These are phyloP conservation scores for Candida railenensis DNA, from an alignment of 805 yeast species.

Conservation along the genomic window DNA sequence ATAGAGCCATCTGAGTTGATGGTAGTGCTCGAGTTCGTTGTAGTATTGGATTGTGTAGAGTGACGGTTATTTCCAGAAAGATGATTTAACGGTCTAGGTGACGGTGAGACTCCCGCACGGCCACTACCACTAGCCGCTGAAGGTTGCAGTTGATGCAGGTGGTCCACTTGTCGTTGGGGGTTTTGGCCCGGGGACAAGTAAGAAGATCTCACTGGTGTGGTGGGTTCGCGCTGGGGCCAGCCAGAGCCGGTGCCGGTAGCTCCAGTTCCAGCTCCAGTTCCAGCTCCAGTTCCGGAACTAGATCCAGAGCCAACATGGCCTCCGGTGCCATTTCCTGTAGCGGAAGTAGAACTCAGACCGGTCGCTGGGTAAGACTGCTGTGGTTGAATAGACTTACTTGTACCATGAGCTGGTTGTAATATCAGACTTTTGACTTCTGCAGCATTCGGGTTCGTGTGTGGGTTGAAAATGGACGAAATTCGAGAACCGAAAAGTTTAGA, in stretches of 20 bases:
- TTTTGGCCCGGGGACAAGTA: neutral
- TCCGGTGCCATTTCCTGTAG: neutral
- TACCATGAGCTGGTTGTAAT: neutral
- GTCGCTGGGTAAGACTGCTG: neutral
- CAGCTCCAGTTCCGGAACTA: neutral
- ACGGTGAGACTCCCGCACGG: constrained; percentile 2
- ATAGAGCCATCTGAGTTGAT: neutral
- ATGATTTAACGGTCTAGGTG: neutral
- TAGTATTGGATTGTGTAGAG: neutral
- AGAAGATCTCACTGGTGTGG: neutral
- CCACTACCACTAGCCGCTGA: neutral
- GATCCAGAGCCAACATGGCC: neutral
- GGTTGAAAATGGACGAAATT: constrained; percentile 6
- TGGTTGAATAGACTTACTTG: neutral
- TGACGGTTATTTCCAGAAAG: neutral
- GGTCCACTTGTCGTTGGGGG: constrained; percentile 1
- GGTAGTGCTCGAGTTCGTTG: constrained; percentile 1
- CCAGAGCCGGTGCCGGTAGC: neutral
- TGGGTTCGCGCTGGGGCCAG: neutral
- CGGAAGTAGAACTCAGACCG: neutral
- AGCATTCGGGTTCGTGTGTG: constrained; percentile 3
- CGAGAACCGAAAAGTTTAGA: constrained; percentile 6
- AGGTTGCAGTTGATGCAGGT: neutral
- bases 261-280: constrained; percentile 3
- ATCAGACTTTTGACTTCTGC: neutral